These are phyloP conservation scores for Paracorniculantispora psalliotae DNA, from an alignment of 2,329 filamentous ascomycete species.

Conservation along the genomic window DNA sequence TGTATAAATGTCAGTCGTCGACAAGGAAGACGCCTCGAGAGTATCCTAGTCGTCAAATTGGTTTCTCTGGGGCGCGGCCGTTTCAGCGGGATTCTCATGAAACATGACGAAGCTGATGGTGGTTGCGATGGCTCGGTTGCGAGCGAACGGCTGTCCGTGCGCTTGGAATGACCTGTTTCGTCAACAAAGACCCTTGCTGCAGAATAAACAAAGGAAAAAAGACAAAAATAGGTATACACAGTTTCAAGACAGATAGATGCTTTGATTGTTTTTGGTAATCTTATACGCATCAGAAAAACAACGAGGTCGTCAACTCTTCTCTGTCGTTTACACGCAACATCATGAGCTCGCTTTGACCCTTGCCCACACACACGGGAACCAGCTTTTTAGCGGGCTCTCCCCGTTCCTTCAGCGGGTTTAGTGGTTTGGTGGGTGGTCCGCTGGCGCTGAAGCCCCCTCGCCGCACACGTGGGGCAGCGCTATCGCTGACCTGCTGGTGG, in stretches of 20 bases:
- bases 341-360: neutral
- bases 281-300: no score
- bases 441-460: neutral
- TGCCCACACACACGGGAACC: neutral
- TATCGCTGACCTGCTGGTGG: neutral
- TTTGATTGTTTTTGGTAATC: no score
- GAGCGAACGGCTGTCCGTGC: neutral
- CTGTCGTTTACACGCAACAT: no score
- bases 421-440: no score
- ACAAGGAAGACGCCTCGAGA: neutral
- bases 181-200: no score
- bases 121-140: neutral
- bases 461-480: slow-evolving; percentile 4
- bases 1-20: no score
- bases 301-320: no score
- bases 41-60: neutral
- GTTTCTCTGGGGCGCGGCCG: neutral
- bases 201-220: no score
- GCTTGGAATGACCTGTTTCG: neutral
- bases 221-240: no score
- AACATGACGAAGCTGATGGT: neutral
- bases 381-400: neutral
- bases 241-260: no score
- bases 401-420: neutral
- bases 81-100: slow-evolving; percentile 8